Conservation (phyloP, 176 grass and related monocot genomes). For the Themeda triandra region DNA sequence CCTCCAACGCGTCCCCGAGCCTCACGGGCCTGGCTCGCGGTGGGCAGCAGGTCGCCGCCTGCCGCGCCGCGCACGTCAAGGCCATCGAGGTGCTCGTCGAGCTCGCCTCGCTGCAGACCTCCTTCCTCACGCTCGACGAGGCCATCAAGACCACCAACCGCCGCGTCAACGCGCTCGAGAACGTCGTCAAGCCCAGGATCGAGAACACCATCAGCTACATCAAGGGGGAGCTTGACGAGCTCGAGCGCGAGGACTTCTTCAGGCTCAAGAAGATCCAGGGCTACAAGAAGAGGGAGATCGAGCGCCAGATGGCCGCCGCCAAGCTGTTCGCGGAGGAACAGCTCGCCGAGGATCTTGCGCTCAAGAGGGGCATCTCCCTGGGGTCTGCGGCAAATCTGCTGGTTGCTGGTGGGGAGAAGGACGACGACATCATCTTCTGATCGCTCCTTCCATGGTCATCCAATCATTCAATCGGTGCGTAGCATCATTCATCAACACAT, state of each 20-base stretch:
- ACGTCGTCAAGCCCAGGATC: constrained; percentile 82
- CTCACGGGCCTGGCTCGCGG: constrained; percentile 84
- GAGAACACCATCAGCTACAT: constrained; percentile 88
- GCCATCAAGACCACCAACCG: constrained; percentile 98
- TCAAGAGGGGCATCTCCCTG: constrained; percentile 73
- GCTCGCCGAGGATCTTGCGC: constrained; percentile 47
- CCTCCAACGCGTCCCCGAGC: constrained; percentile 31
- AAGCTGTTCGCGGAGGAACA: constrained; percentile 40
- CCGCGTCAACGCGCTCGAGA: constrained; percentile 88
- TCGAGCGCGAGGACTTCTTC: constrained; percentile 96
- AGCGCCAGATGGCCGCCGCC: constrained; percentile 45
- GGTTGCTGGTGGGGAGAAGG: constrained; percentile 48
- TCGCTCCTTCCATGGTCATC: neutral
- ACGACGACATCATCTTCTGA: constrained; percentile 92
- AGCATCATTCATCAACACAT: neutral
- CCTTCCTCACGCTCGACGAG: constrained; percentile 90
- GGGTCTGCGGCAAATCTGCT: constrained; percentile 46
- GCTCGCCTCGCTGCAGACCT: constrained; percentile 87
- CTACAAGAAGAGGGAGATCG: constrained; percentile 41
- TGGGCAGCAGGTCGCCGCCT: constrained; percentile 80
- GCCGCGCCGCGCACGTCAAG: constrained; percentile 70
- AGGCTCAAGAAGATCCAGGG: constrained; percentile 35
- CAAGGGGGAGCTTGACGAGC: constrained; percentile 86
- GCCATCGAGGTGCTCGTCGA: constrained; percentile 94
- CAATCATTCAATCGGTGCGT: constrained; percentile 47